Evolutionary conservation across 371 early-diverging fungal genomes (phyloP).

Genomic region (Mortierella sp.): DNA sequence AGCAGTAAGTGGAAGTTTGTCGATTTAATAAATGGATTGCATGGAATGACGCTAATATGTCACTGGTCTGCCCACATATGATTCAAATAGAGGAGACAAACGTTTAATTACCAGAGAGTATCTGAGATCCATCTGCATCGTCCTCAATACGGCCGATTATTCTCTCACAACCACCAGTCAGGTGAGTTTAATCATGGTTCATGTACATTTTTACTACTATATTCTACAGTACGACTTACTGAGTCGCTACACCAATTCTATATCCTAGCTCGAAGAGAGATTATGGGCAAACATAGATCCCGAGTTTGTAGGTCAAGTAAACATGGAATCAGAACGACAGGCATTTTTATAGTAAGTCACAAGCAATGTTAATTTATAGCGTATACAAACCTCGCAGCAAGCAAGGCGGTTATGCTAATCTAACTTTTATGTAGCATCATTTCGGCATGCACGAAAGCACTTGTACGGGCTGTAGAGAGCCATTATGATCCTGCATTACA

Average conservation of each 20-base stretch:
- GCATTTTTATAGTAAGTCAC: constrained; percentile 72
- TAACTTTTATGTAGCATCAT: constrained; percentile 57
- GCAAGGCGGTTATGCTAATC: too few relatives aligned
- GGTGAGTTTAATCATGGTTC: constrained; percentile 54
- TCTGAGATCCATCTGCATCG: constrained; percentile 75
- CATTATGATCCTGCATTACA: constrained; percentile 75
- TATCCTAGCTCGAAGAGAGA: constrained; percentile 83
- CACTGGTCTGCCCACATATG: too few relatives aligned
- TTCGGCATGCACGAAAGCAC: constrained; percentile 69
- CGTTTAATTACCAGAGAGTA: constrained; percentile 68
- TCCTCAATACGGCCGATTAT: constrained; percentile 95
- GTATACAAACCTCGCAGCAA: not conserved
- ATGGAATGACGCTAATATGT: not conserved
- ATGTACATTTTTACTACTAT: too few relatives aligned
- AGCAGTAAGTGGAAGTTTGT: constrained; percentile 48
- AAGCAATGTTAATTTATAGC: not conserved
- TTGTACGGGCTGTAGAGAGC: constrained; percentile 76
- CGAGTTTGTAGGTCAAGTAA: constrained; percentile 72
- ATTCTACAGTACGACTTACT: not conserved
- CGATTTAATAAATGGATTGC: not conserved
- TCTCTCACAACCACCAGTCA: constrained; percentile 88
- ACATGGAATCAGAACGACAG: constrained; percentile 80
- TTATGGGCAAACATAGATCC: constrained; percentile 83
- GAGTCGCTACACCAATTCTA: not conserved
- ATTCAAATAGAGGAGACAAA: constrained; percentile 72